These are phyloP conservation scores for Haematococcus lacustris DNA, from an alignment of 139 green algal genomes.

Conservation along the genomic window DNA sequence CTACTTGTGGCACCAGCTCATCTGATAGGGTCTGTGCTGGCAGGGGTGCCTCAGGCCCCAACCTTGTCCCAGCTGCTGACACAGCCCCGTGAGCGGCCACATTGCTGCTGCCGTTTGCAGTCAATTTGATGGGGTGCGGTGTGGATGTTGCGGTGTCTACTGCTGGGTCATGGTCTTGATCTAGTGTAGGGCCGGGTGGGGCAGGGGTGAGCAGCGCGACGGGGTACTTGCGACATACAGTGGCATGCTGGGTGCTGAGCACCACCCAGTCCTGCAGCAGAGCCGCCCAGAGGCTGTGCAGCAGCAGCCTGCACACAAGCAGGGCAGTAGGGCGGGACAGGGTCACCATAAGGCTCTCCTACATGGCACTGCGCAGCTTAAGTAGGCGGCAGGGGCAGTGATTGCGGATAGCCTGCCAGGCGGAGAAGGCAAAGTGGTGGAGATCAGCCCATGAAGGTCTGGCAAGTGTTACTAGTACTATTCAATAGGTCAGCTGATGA, in stretches of 20 bases:
- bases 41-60: too few species aligned
- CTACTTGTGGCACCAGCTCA: too few species aligned
- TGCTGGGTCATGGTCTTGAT: too few species aligned
- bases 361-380: not conserved
- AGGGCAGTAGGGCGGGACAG: not conserved
- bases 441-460: not conserved
- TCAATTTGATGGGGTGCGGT: not conserved
- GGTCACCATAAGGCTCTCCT: not conserved
- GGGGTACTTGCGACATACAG: constrained; percentile 29
- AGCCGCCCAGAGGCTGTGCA: constrained; percentile 37
- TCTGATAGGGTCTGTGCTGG: too few species aligned
- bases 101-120: not conserved
- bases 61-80: not conserved
- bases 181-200: too few species aligned
- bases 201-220: constrained; percentile 31
- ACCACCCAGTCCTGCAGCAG: constrained; percentile 55
- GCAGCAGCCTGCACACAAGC: constrained; percentile 8
- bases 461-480: too few species aligned
- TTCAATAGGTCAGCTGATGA: too few species aligned
- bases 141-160: not conserved
- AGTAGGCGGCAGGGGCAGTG: not conserved
- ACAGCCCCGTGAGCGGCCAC: not conserved
- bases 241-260: constrained; percentile 31
- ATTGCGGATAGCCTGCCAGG: not conserved
- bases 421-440: too few species aligned